phyloP scores from a whole-genome alignment of 805 yeast genomes.

The Yarrowia yakushimensis region DNA sequence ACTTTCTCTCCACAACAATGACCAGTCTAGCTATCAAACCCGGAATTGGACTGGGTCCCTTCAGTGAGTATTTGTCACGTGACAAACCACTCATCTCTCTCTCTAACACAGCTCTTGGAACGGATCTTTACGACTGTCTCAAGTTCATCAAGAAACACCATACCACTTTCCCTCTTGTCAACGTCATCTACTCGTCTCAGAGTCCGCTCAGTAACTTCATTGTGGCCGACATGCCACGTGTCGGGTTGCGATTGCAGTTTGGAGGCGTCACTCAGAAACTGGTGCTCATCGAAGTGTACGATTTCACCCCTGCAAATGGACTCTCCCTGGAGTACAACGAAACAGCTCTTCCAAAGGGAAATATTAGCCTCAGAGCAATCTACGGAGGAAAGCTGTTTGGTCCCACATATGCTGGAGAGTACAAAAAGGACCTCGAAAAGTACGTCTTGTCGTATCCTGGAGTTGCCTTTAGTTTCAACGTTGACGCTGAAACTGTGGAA shows the following conservation, averaged over 20 bases:
- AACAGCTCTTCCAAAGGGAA: neutral
- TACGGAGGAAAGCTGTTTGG: slow-evolving; percentile 19
- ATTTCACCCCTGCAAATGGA: neutral
- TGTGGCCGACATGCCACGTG: neutral
- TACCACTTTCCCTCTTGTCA: slow-evolving; percentile 3
- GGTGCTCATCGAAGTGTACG: slow-evolving; percentile 8
- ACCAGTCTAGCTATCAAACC: slow-evolving; percentile 2
- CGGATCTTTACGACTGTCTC: slow-evolving; percentile 1
- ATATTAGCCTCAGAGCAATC: slow-evolving; percentile 7
- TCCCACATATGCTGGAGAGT: slow-evolving; percentile 7
- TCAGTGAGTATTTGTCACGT: slow-evolving; percentile 5
- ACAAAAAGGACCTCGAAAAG: neutral
- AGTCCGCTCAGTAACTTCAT: slow-evolving; percentile 1
- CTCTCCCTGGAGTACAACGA: slow-evolving; percentile 11
- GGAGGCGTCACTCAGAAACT: neutral
- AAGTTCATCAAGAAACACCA: slow-evolving; percentile 14
- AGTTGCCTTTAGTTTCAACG: slow-evolving; percentile 9
- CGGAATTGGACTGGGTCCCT: slow-evolving; percentile 3
- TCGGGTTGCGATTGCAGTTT: neutral
- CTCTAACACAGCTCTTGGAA: slow-evolving; percentile 3
- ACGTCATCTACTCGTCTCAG: slow-evolving; percentile 22
- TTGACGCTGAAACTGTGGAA: neutral
- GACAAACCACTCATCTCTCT: neutral
- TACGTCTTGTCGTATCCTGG: slow-evolving; percentile 18
- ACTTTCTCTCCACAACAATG: neutral